Percentiles rank a stretch among this genome's conserved stretches.
phyloP scores from a whole-genome alignment of 2,329 filamentous ascomycete species.

The Cladosporium cucumerinum region DNA sequence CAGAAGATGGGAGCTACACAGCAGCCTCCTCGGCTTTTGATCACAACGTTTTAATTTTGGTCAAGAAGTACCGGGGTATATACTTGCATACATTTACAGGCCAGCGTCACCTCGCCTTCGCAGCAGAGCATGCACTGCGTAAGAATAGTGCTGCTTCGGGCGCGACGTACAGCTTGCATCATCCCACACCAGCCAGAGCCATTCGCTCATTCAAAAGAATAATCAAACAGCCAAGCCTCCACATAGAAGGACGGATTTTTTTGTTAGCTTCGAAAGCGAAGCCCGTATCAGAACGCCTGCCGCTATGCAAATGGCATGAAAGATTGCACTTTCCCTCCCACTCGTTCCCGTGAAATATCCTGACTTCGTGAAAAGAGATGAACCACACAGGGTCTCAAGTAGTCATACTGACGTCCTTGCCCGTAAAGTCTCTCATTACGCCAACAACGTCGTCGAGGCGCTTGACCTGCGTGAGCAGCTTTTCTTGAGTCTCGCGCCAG shows the following conservation, averaged over 20 bases:
- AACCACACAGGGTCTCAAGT: not conserved
- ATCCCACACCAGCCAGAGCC: not conserved
- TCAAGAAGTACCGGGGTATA: not conserved
- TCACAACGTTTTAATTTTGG: not conserved
- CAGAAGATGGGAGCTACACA: not conserved
- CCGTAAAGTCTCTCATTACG: conserved; percentile 65
- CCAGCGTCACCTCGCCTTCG: not conserved
- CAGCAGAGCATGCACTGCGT: not conserved
- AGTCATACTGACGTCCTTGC: conserved; percentile 24
- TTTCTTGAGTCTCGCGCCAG: conserved; percentile 62
- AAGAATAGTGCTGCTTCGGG: not conserved
- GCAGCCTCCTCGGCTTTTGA: not conserved
- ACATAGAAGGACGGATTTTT: not conserved
- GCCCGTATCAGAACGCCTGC: conserved; percentile 2
- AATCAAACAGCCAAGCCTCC: not conserved
- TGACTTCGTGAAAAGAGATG: not conserved
- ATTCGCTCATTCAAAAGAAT: not conserved
- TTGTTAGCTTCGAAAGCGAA: not conserved
- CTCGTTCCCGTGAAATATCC: conserved; percentile 12
- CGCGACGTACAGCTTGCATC: not conserved
- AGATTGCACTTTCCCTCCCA: not conserved
- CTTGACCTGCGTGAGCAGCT: conserved; percentile 73
- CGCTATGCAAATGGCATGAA: conserved; percentile 8
- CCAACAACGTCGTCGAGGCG: conserved; percentile 82
- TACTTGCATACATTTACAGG: conserved; percentile 9